phyloP scores from a whole-genome alignment of 768 basidiomycete genomes.

The Cytidiella melzeri region DNA sequence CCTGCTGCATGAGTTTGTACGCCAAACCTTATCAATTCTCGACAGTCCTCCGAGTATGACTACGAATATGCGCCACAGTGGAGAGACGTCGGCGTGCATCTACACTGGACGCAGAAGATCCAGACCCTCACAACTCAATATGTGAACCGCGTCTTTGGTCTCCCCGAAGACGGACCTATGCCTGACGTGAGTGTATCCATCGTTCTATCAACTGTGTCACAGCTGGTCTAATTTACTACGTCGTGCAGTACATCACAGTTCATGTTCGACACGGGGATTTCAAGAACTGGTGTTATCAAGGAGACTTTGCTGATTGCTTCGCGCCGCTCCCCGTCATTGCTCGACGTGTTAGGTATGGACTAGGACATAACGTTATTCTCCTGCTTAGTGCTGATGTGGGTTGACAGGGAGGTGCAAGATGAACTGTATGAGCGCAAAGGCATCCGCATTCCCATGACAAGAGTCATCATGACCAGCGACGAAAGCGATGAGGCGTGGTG shows the following conservation, averaged over 20 bases:
- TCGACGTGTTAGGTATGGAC: conserved; percentile 19
- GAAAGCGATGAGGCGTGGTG: conserved; percentile 37
- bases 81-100: conserved; percentile 28
- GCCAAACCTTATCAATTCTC: too few relatives aligned
- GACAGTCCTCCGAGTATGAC: conserved; percentile 26
- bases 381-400: background rate
- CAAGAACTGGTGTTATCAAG: conserved; percentile 27
- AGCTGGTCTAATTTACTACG: background rate
- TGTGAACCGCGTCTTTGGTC: conserved; percentile 23
- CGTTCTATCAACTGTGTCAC: background rate
- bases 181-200: conserved; percentile 26
- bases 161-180: conserved; percentile 21
- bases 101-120: conserved; percentile 29
- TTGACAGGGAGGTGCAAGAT: conserved; percentile 28
- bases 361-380: too few relatives aligned
- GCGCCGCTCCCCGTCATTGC: conserved; percentile 31
- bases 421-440: conserved; percentile 28
- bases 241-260: conserved; percentile 28
- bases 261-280: conserved; percentile 34
- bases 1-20: background rate
- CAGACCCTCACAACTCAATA: conserved; percentile 25
- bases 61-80: conserved; percentile 30
- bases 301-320: conserved; percentile 30
- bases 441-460: conserved; percentile 25
- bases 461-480: conserved; percentile 39